phyloP scores from a whole-genome alignment of 2,329 filamentous ascomycete species.

The Monilinia polystroma region DNA sequence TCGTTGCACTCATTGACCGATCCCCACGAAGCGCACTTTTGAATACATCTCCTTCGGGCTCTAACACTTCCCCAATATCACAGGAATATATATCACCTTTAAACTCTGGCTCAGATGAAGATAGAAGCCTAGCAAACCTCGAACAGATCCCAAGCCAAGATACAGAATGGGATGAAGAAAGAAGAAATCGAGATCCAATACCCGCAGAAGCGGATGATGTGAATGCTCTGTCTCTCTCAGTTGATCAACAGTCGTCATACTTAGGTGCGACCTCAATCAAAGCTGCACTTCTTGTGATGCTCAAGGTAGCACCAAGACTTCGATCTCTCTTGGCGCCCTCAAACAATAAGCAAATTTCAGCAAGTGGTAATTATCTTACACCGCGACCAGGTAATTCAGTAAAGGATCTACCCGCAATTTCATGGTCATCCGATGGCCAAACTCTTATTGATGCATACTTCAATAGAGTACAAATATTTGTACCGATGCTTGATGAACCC shows the following conservation, averaged over 20 bases:
- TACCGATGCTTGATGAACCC: conserved; percentile 71
- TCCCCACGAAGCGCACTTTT: conserved; percentile 38
- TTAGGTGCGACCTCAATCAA: conserved; percentile 74
- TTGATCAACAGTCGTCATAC: conserved; percentile 63
- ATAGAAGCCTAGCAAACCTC: conserved; percentile 50
- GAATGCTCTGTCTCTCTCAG: conserved; percentile 61
- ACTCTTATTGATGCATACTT: conserved; percentile 75
- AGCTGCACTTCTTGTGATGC: conserved; percentile 69
- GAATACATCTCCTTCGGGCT: conserved; percentile 53
- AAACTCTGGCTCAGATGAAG: conserved; percentile 50
- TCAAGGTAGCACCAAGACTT: conserved; percentile 51
- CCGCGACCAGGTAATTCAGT: conserved; percentile 40
- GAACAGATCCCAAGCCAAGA: conserved; percentile 69
- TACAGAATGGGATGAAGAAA: conserved; percentile 66
- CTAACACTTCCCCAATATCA: conserved; percentile 51
- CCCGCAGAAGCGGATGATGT: conserved; percentile 69
- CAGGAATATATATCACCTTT: conserved; percentile 51
- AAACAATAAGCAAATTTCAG: conserved; percentile 31
- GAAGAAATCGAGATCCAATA: conserved; percentile 53
- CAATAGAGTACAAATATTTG: conserved; percentile 68
- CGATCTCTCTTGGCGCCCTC: conserved; percentile 46
- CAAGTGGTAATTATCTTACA: conserved; percentile 35
- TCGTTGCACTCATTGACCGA: conserved; percentile 57
- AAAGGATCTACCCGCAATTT: conserved; percentile 43
- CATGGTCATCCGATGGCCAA: conserved; percentile 64